Evolutionary conservation across 2,329 filamentous ascomycete genomes (phyloP).

Genomic region (Calonectria montana): DNA sequence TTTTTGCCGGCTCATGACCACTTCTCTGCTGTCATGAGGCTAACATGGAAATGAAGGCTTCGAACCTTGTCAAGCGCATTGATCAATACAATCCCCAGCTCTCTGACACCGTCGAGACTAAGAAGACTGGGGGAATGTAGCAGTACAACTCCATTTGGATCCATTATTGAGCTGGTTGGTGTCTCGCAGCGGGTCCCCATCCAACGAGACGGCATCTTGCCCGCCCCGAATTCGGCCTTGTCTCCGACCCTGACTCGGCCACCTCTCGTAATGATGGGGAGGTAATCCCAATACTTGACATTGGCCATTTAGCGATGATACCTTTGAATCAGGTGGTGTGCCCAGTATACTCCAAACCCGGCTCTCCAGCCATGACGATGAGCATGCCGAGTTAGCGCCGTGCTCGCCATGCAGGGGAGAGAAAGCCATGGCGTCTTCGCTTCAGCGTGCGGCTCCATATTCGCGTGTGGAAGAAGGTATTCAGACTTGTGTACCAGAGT

Average conservation of each 20-base stretch:
- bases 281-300: background rate
- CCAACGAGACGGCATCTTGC: slow-evolving; percentile 14
- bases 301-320: slow-evolving; percentile 7
- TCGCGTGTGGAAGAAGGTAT: background rate
- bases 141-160: background rate
- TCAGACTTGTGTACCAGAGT: background rate
- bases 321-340: slow-evolving; percentile 2
- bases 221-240: slow-evolving; percentile 17
- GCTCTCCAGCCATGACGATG: background rate
- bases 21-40: background rate
- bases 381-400: slow-evolving; percentile 16
- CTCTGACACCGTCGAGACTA: background rate
- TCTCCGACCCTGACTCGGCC: slow-evolving; percentile 16
- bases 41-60: background rate
- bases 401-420: background rate
- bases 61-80: background rate
- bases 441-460: background rate
- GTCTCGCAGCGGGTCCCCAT: slow-evolving; percentile 7
- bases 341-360: background rate
- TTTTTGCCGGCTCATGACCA: slow-evolving; percentile 1
- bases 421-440: slow-evolving; percentile 4
- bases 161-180: slow-evolving; percentile 13
- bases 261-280: background rate
- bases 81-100: background rate
- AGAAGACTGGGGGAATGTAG: background rate